Evolutionary conservation across 257 asterid species (phyloP).

Genomic region (Pogostemon cablin): DNA sequence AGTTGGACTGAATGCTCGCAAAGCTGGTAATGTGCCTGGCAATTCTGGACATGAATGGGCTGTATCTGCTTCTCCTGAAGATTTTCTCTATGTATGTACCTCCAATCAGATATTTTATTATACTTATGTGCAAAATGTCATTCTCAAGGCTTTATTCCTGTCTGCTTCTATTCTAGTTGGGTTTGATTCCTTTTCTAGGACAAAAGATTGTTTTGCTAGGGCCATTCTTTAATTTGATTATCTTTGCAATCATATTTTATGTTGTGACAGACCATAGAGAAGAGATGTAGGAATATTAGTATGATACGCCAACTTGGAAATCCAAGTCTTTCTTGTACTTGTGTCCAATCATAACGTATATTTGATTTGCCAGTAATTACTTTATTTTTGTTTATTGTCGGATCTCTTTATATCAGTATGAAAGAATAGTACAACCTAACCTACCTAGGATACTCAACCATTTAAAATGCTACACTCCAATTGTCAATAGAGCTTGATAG

Average conservation of each 20-base stretch:
- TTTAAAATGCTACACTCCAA: neutral
- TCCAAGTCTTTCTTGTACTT: conserved; percentile 11
- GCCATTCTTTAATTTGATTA: neutral
- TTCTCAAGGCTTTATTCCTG: neutral
- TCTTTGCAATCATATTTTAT: neutral
- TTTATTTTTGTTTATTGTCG: neutral
- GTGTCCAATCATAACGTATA: neutral
- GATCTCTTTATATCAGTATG: neutral
- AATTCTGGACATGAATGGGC: conserved; percentile 89
- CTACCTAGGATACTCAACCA: neutral
- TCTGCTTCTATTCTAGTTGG: conserved; percentile 17
- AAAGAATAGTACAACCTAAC: neutral
- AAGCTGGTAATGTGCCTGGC: conserved; percentile 58
- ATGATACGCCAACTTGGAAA: conserved; percentile 1
- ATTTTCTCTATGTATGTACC: conserved; percentile 73
- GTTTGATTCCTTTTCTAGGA: neutral
- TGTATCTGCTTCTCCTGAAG: conserved; percentile 76
- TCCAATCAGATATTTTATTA: conserved; percentile 5
- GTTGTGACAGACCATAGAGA: conserved; percentile 4
- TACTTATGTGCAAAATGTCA: conserved; percentile 28
- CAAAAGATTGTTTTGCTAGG: conserved; percentile 12
- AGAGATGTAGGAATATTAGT: conserved; percentile 14
- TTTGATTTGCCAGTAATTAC: no score
- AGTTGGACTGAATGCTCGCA: conserved; percentile 77
- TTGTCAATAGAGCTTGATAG: conserved; percentile 5